Evolutionary conservation across 2,329 filamentous ascomycete genomes (phyloP).

Genomic region (Penicillium sp.): DNA sequence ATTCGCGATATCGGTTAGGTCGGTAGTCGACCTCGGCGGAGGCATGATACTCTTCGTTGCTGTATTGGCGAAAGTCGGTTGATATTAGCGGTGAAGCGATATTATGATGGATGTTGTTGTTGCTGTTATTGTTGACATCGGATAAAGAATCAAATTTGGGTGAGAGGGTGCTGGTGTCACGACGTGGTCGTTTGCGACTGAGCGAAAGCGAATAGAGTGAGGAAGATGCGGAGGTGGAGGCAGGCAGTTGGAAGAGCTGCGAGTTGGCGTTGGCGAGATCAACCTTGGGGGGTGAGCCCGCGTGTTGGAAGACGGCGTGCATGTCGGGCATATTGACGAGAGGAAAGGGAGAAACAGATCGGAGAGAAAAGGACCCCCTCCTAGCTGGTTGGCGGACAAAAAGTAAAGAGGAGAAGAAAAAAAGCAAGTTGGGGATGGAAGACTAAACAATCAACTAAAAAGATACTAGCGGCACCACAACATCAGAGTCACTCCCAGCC

Average conservation of each 20-base stretch:
- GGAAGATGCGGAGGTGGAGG: constrained; percentile 41
- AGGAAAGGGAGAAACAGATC: neutral
- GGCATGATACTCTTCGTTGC: constrained; percentile 29
- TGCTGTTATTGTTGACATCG: constrained; percentile 24
- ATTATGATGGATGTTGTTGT: too few relatives aligned
- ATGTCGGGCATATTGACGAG: constrained; percentile 30
- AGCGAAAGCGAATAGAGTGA: constrained; percentile 42
- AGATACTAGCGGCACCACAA: neutral
- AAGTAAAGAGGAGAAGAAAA: constrained; percentile 6
- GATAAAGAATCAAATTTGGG: constrained; percentile 24
- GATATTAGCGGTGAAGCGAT: constrained; percentile 42
- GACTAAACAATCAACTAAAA: constrained; percentile 5
- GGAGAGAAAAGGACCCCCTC: neutral
- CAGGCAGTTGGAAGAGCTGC: constrained; percentile 42
- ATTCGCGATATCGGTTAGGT: constrained; percentile 46
- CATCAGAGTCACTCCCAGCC: constrained; percentile 1
- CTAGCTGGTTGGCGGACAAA: neutral
- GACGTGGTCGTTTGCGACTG: constrained; percentile 39
- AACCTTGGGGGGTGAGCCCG: constrained; percentile 42
- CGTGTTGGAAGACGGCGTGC: constrained; percentile 40
- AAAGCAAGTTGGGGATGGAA: neutral
- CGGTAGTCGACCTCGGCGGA: constrained; percentile 45
- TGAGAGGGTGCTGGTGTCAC: constrained; percentile 30
- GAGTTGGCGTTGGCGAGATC: constrained; percentile 44
- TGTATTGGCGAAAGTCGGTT: constrained; percentile 43